phyloP scores from a whole-genome alignment of 768 basidiomycete genomes.

The Cystoderma amianthinum region DNA sequence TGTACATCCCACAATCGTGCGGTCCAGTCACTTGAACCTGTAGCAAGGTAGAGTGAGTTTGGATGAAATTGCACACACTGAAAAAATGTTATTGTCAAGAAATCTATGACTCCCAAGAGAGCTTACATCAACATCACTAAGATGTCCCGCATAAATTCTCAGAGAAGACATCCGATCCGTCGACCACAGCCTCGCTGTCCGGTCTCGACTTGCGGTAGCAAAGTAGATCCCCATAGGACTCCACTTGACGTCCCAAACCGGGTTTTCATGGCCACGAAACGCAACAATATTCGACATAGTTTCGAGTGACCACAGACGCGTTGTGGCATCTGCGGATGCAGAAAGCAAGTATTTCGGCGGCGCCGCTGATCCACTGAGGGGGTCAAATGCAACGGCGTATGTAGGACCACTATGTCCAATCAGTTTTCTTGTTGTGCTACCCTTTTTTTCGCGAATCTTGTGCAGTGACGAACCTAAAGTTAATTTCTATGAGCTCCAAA shows the following conservation, averaged over 20 bases:
- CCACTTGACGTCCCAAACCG: constrained; percentile 99
- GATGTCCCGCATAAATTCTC: constrained; percentile 90
- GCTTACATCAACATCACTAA: constrained; percentile 95
- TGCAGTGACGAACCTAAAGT: constrained; percentile 58
- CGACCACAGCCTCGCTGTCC: constrained; percentile 94
- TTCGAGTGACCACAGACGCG: constrained; percentile 92
- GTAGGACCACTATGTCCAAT: constrained; percentile 97
- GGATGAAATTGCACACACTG: constrained; percentile 97
- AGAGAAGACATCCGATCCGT: constrained; percentile 85
- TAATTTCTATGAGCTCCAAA: constrained; percentile 2
- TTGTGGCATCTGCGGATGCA: constrained; percentile 86
- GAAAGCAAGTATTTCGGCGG: constrained; percentile 88
- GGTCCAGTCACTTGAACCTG: constrained; percentile 94
- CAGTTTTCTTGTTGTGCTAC: constrained; percentile 84
- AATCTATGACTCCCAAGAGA: constrained; percentile 2
- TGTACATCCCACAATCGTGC: constrained; percentile 99
- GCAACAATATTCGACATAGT: constrained; percentile 91
- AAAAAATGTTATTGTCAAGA: no score
- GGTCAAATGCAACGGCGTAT: constrained; percentile 92
- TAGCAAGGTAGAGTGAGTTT: constrained; percentile 94
- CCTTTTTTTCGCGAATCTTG: constrained; percentile 75
- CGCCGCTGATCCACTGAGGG: constrained; percentile 76
- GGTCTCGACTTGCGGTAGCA: constrained; percentile 89
- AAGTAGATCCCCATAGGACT: constrained; percentile 98
- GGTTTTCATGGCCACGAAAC: constrained; percentile 93